Conservation (phyloP, 495 filamentous ascomycete species). For the Xylaria intraflava region DNA sequence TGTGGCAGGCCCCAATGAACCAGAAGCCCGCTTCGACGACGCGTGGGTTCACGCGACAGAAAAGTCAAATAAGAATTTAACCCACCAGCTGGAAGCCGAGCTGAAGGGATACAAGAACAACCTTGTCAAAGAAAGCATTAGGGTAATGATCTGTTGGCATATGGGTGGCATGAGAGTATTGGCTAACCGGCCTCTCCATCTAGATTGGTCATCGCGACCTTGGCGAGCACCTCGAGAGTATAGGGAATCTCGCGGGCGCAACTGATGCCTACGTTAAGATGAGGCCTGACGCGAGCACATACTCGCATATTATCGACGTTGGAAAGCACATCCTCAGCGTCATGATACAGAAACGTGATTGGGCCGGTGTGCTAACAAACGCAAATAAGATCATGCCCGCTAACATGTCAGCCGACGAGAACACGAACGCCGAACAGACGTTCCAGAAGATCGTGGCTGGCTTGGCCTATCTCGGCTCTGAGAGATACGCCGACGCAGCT, state of each 20-base stretch:
- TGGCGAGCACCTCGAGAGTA: slow-evolving; percentile 39
- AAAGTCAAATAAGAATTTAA: slow-evolving; percentile 57
- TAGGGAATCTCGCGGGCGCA: slow-evolving; percentile 35
- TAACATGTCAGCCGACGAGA: slow-evolving; percentile 51
- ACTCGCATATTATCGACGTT: slow-evolving; percentile 38
- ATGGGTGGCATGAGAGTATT: neutral
- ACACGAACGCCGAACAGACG: slow-evolving; percentile 41
- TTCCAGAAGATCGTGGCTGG: slow-evolving; percentile 64
- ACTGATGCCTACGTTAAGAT: slow-evolving; percentile 38
- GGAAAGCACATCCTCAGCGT: slow-evolving; percentile 37
- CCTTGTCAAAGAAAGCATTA: slow-evolving; percentile 92
- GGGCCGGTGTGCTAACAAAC: slow-evolving; percentile 54
- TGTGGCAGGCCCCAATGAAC: slow-evolving; percentile 58
- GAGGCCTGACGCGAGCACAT: slow-evolving; percentile 41
- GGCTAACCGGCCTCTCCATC: slow-evolving; percentile 2
- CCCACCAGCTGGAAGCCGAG: slow-evolving; percentile 69
- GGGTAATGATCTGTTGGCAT: slow-evolving; percentile 48
- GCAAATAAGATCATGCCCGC: slow-evolving; percentile 57
- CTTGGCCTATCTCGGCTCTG: slow-evolving; percentile 60
- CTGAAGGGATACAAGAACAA: slow-evolving; percentile 96
- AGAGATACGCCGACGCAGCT: slow-evolving; percentile 67
- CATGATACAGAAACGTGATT: slow-evolving; percentile 40
- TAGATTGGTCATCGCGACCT: slow-evolving; percentile 46
- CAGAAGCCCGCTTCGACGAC: slow-evolving; percentile 58
- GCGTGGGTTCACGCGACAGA: slow-evolving; percentile 62